phyloP scores from a whole-genome alignment of 2,329 filamentous ascomycete genomes.

The Penicillium hordei region DNA sequence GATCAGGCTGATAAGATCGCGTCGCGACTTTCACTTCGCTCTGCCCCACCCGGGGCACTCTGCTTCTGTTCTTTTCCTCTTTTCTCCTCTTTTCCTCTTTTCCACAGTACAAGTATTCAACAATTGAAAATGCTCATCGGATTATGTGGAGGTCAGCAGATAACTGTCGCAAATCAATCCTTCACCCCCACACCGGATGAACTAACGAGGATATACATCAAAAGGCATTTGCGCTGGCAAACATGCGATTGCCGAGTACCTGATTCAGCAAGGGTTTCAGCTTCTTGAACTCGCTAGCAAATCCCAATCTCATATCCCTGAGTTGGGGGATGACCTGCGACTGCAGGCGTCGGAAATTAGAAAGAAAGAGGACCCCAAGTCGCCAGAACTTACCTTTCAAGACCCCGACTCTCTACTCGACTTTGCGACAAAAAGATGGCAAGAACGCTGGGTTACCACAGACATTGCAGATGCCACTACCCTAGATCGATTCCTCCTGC shows the following conservation, averaged over 20 bases:
- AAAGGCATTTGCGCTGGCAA: conserved; percentile 91
- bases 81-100: conserved; percentile 2
- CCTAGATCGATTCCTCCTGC: conserved; percentile 71
- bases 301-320: conserved; percentile 22
- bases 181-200: not conserved
- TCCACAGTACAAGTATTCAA: not conserved
- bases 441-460: conserved; percentile 78
- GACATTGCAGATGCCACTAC: conserved; percentile 72
- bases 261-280: conserved; percentile 79
- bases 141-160: conserved; percentile 49
- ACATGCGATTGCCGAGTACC: conserved; percentile 81
- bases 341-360: conserved; percentile 28
- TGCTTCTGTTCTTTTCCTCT: conserved; percentile 1
- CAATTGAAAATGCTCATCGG: conserved; percentile 50
- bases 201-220: conserved; percentile 16
- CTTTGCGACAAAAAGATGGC: conserved; percentile 83
- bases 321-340: conserved; percentile 30
- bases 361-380: conserved; percentile 17
- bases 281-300: conserved; percentile 60
- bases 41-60: conserved; percentile 1
- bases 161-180: not conserved
- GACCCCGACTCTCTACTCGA: conserved; percentile 70
- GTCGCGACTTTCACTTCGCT: not conserved
- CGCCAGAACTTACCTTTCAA: conserved; percentile 51
- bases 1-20: conserved; percentile 5